Evolutionary conservation across 331 rosid species (phyloP), one percentile per base, ranked within the genome.

Genomic region (Acacia pycnantha): DNA sequence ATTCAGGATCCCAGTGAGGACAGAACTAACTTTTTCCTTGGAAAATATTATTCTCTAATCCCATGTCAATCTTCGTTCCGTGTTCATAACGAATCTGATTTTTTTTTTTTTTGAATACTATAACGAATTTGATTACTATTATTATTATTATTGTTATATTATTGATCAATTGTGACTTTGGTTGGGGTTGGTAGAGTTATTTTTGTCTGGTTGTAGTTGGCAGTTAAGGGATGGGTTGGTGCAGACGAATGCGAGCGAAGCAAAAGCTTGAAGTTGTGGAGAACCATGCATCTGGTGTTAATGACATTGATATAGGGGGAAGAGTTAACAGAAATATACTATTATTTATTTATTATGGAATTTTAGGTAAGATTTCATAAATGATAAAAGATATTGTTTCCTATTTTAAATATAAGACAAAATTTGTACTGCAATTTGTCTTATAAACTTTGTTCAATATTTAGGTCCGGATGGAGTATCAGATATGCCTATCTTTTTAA

Each of bases 1-100:
- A 85, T 79, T 77, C 87, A 66, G 72, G 50, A 58, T 50, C 31
- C 40, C 24, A 6, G 76, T 79, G 69, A 70, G n/a, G 54, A 70
- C 54, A 22, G 53, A 69, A 37, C 27, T 19, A 3, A 4, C 74
- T 69, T 69, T 68, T 11, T 31, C 31, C 21, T 15, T 6, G 41
- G 4, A 26, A 68, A 69, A 21, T 69, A 69, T 3, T 69, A 69
- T 68, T 68, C 4, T 68, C 41, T 35, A 2, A 56, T 56, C 9
- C 15, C 31, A 22, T 22, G 31, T 11, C 65, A 58, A 35, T 18
- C 27, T 19, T 37, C 15, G 47, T 67, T 35, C 27, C 40, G 37
- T 27, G 40, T 14, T 62, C 69, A 64, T 6, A 64, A 64, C 41
- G 43, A 7, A 29, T 11, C 15, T 29, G 43, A 64, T 64, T 31